Base-by-base conservation (phyloP, 768 basidiomycete species). In the Naganishia kalamii region DNA sequence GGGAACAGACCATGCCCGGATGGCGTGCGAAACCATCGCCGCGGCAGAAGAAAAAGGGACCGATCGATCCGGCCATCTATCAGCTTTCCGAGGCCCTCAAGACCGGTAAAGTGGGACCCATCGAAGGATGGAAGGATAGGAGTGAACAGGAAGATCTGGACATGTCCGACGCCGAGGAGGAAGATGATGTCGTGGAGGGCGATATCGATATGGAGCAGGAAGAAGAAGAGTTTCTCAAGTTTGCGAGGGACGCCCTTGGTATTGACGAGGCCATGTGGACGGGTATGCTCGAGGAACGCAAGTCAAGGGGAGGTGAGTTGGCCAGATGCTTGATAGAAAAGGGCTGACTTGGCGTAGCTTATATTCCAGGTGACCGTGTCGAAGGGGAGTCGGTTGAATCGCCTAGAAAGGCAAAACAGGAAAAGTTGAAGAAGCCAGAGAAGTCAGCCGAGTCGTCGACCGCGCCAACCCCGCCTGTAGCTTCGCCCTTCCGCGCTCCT, bases 141-240 rank as follows among this genome's bases (percentile, higher is more conserved):
- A 25, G 40, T 15, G 41, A 68, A 21, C 65, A 64, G 11, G 67
- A 57, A 32, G 21, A 66, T 33, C 33, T 54, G 21, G 68, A 63
- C 35, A 60, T 65, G 11, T 61, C 41, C 0, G 82, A 80, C 4
- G 84, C 83, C 4, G 91, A 89, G 44, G 88, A 67, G n/a, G 72
- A 67, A 17, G 76, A 90, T 62, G 90, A 92, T 12, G 70, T 60
- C 3, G 70, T 46, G 17, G 46, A 43, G 52, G 80, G 80, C n/a
- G 76, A 77, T 23, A 79, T 91, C 35, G 88, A 96, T 70, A 94
- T 98, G 91, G 85, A 82, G 0, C 87, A 90, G 70, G 96, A 99
- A 78, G 85, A 90, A 78, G 91, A 89, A 70, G 94, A 96, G 70
- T 99, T 98, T 70, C 79, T 99, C 32, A 88, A 91, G 78, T 99